These are phyloP conservation scores for Plasmopara viticola DNA, from an alignment of 352 stramenopile species.

Conservation along the genomic window DNA sequence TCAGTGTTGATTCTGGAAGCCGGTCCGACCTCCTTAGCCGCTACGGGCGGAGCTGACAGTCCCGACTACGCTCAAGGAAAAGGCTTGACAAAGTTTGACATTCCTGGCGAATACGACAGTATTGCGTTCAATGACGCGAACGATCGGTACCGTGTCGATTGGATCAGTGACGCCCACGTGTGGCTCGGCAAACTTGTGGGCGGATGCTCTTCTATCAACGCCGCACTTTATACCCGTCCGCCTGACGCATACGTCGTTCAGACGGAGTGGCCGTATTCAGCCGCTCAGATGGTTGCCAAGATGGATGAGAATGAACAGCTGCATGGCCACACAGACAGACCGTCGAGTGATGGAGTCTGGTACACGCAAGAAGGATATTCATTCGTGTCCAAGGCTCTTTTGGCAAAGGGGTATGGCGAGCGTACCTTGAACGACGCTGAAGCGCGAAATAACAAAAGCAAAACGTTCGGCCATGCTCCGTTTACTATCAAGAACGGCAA, in stretches of 20 bases:
- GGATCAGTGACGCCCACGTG: conserved; percentile 37
- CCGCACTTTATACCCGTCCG: too few species aligned
- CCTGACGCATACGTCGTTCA: too few species aligned
- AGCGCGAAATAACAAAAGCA: too few species aligned
- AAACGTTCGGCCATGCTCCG: too few species aligned
- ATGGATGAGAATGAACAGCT: conserved; percentile 34
- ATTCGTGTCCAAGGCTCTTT: conserved; percentile 8
- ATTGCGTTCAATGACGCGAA: conserved; percentile 37
- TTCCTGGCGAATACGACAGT: conserved; percentile 53
- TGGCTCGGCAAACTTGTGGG: conserved; percentile 74
- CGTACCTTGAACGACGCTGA: too few species aligned
- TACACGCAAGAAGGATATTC: conserved; percentile 51
- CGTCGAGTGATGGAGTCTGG: conserved; percentile 40
- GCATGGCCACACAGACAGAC: conserved; percentile 38
- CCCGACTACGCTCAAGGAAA: conserved; percentile 34
- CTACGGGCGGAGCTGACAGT: conserved; percentile 37
- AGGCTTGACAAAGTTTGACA: conserved; percentile 60
- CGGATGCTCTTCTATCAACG: conserved; percentile 33
- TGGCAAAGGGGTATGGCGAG: too few species aligned
- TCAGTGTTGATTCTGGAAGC: conserved; percentile 61
- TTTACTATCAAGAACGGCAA: too few species aligned
- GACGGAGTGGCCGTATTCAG: too few species aligned
- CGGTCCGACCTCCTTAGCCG: conserved; percentile 33
- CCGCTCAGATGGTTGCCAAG: too few species aligned
- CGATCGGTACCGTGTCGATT: conserved; percentile 48